Conservation (phyloP, 306 rosid genomes). For the Dryas octopetala region DNA sequence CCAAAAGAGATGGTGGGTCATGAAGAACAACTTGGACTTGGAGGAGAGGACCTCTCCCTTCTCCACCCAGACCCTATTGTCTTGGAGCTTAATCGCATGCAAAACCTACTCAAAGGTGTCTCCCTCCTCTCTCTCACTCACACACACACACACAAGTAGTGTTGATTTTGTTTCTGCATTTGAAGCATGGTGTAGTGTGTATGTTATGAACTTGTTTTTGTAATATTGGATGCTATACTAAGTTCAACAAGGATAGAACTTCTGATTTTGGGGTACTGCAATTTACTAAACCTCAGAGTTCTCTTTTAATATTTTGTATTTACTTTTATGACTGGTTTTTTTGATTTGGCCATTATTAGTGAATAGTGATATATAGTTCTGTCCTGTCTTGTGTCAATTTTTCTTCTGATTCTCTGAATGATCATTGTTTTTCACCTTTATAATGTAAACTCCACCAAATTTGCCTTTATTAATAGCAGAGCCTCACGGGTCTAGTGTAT, state of each 20-base stretch:
- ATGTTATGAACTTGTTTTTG: background rate
- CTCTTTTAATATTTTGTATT: background rate
- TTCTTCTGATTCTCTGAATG: too few relatives aligned
- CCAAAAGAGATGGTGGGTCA: constrained; percentile 43
- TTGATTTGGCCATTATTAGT: too few relatives aligned
- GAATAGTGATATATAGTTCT: too few relatives aligned
- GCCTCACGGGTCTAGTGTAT: too few relatives aligned
- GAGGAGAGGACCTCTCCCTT: constrained; percentile 49
- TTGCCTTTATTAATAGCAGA: too few relatives aligned
- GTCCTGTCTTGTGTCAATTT: too few relatives aligned
- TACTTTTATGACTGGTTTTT: background rate
- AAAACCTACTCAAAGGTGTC: constrained; percentile 67
- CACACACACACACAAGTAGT: background rate
- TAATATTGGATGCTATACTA: background rate
- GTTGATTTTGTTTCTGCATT: background rate
- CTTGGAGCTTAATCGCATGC: constrained; percentile 69
- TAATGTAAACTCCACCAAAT: too few relatives aligned
- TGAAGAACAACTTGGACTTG: constrained; percentile 37
- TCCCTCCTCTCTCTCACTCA: constrained; percentile 6
- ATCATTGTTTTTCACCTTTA: too few relatives aligned
- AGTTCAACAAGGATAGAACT: too few relatives aligned
- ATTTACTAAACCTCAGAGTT: too few relatives aligned
- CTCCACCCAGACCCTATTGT: constrained; percentile 54
- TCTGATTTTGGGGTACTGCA: too few relatives aligned
- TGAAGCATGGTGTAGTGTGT: background rate